phyloP scores from a whole-genome alignment of 768 basidiomycete species.

The Lentinus brumalis region DNA sequence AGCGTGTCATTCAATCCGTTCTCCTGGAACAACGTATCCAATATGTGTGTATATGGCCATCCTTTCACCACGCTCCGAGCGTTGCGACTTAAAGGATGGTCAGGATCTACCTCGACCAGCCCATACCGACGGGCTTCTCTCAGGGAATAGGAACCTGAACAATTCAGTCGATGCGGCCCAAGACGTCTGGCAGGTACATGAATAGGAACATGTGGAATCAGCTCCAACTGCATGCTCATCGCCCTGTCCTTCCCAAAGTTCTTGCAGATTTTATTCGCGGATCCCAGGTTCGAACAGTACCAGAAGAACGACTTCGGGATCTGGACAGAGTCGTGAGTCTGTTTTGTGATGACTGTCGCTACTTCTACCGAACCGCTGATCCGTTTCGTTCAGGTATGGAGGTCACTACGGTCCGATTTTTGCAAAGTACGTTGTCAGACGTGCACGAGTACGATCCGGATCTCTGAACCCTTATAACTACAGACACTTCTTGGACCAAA shows the following conservation, averaged over 20 bases:
- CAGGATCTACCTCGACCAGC: constrained; percentile 61
- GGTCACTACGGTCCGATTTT: constrained; percentile 43
- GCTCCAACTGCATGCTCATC: no score
- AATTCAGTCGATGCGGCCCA: constrained; percentile 55
- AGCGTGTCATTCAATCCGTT: constrained; percentile 52
- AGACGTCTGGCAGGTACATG: constrained; percentile 49
- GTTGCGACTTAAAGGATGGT: background rate
- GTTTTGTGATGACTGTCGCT: background rate
- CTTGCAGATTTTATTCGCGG: constrained; percentile 60
- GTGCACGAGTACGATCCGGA: background rate
- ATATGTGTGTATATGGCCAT: constrained; percentile 35
- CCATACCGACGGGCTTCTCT: constrained; percentile 63
- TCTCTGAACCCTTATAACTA: background rate
- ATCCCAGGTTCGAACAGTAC: constrained; percentile 52
- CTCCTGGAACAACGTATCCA: constrained; percentile 60
- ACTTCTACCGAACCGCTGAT: background rate
- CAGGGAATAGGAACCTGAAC: constrained; percentile 50
- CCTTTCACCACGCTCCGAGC: background rate
- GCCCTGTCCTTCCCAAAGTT: constrained; percentile 30
- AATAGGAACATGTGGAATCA: no score
- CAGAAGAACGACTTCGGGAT: constrained; percentile 49
- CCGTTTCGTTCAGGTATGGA: constrained; percentile 27
- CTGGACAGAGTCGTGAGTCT: constrained; percentile 60
- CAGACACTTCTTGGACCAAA: constrained; percentile 57
- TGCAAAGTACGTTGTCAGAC: constrained; percentile 25